Base-by-base conservation (phyloP, 2,329 filamentous ascomycete species). In the Coniochaeta sp. region DNA sequence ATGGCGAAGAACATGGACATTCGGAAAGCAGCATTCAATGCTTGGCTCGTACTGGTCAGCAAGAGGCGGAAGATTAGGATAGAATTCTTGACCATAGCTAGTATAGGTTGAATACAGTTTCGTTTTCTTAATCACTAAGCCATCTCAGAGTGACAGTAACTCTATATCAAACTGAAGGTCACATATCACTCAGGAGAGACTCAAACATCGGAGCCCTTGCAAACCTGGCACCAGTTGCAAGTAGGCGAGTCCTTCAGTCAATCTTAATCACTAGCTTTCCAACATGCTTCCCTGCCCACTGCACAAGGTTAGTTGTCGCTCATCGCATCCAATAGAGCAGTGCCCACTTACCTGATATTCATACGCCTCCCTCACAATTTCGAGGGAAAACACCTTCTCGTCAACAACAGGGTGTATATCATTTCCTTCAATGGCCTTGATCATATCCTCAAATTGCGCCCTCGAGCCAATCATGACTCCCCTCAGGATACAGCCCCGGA, bases 231-330 rank as follows among this genome's bases (percentile, higher is more conserved):
- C 17, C 11, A 17, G 2, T 44, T 12, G 6, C 7, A 36, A 14
- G 34, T 44, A 19, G 17, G 7, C 16, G 16, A 36, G 16, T 19
- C 3, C 14, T 58, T 67, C 68, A 75, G 58, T 71, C 68, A 50
- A 81, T 74, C 67, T 78, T 77, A 64, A 85, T 79, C 1, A 71
- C 72, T 43, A 85, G 64, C 70, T 86, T 85, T 57, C 82, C 82
- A 60, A 84, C 76, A 67, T 86, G 82, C 64, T 78, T 79, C 68
- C 81, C 73, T 24, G 71, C 76, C 77, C 76, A 76, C 74, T 75
- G 26, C 2, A 26, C 34, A 17, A 16, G 8, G 40, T 44, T 5
- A 22, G 17, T 14, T 24, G 22, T 28, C 22, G 16, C 8, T 54
- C 47, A 26, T 16, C 22, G 9, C 17, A 6, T 54, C 47, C 22